These are phyloP conservation scores for Leishmania lainsoni DNA, from an alignment of 208 protist species.

Conservation along the genomic window DNA sequence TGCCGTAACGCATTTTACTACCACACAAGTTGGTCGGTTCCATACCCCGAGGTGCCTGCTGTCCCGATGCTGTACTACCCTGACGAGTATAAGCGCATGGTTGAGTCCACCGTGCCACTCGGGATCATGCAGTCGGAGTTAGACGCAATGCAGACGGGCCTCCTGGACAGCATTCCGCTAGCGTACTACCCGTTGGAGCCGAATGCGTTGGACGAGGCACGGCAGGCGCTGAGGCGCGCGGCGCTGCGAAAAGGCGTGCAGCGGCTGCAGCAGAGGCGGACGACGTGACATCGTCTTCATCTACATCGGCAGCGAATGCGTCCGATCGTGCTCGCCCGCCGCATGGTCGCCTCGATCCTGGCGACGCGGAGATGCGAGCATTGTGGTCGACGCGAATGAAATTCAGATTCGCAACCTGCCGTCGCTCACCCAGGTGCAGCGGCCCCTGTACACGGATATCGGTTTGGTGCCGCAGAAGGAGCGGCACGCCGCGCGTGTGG, in stretches of 20 bases:
- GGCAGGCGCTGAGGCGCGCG: conserved; percentile 34
- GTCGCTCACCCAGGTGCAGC: conserved; percentile 75
- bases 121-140: conserved; percentile 85
- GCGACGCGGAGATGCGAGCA: conserved; percentile 72
- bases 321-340: conserved; percentile 17
- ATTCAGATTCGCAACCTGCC: conserved; percentile 63
- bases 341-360: conserved; percentile 35
- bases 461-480: conserved; percentile 69
- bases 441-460: conserved; percentile 88
- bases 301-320: conserved; percentile 39
- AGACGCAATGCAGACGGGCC: conserved; percentile 67
- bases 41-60: conserved; percentile 57
- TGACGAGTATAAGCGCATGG: conserved; percentile 50
- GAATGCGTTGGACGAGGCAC: conserved; percentile 46
- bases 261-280: conserved; percentile 33
- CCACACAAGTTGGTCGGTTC: conserved; percentile 67
- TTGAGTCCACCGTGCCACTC: conserved; percentile 35
- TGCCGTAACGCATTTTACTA: conserved; percentile 70
- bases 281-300: conserved; percentile 30
- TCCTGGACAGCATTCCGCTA: conserved; percentile 72
- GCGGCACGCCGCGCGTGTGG: conserved; percentile 75
- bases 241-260: conserved; percentile 28
- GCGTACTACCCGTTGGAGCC: conserved; percentile 63
- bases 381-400: conserved; percentile 68
- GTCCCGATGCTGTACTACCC: conserved; percentile 71